phyloP scores from a whole-genome alignment of 371 early-diverging fungal genomes.

The Rhizopus microsporus region DNA sequence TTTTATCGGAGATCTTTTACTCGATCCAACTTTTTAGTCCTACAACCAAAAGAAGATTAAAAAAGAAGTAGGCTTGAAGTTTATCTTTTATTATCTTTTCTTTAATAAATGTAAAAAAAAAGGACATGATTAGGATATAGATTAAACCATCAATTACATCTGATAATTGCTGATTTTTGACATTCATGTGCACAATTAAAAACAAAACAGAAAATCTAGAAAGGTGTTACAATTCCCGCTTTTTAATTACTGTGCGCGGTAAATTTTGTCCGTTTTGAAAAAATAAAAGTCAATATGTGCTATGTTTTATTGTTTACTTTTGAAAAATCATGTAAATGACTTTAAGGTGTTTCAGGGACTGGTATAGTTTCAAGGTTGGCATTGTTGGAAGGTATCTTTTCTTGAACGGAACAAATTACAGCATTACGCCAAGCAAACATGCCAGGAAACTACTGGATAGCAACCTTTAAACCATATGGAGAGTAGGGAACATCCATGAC shows the following conservation, averaged over 20 bases:
- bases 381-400: not conserved
- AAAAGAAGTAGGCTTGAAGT: not conserved
- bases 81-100: too few species aligned
- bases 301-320: too few species aligned
- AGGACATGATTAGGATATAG: too few species aligned
- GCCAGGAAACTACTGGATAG: slow-evolving; percentile 1
- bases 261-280: too few species aligned
- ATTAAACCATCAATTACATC: too few species aligned
- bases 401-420: slow-evolving; percentile 6
- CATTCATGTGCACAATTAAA: not conserved
- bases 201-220: slow-evolving; percentile 2
- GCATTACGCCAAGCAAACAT: slow-evolving; percentile 4
- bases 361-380: too few species aligned
- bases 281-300: too few species aligned
- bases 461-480: not conserved
- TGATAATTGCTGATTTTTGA: not conserved
- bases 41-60: not conserved
- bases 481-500: slow-evolving; percentile 1
- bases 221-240: slow-evolving; percentile 3
- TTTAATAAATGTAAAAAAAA: too few species aligned
- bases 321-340: too few species aligned
- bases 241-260: not conserved
- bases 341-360: too few species aligned
- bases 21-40: not conserved
- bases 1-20: slow-evolving; percentile 10